Percentiles rank a stretch among this genome's conserved stretches.
These are phyloP conservation scores for Furcasterigmium furcatum DNA, from an alignment of 2,329 filamentous ascomycete genomes.

Conservation along the genomic window DNA sequence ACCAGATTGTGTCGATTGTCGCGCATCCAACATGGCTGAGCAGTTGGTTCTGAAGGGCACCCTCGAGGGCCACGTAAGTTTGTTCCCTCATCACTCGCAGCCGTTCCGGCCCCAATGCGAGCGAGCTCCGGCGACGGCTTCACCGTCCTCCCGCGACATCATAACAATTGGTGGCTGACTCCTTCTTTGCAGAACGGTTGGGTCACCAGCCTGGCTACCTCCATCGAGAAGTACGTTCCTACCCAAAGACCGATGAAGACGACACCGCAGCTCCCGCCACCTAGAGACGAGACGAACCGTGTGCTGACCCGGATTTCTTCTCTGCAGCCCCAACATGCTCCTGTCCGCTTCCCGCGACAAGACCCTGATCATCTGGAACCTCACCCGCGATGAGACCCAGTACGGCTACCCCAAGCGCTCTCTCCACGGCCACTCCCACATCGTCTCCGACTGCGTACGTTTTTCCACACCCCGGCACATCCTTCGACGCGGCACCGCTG, in stretches of 20 bases:
- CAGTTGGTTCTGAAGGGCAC: slow-evolving; percentile 94
- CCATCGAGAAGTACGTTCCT: slow-evolving; percentile 89
- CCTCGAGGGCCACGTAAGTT: slow-evolving; percentile 90
- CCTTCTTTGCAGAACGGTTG: slow-evolving; percentile 70
- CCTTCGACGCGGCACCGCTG: no score
- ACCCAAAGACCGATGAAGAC: no score
- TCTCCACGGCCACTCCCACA: slow-evolving; percentile 98
- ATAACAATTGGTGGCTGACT: slow-evolving; percentile 11
- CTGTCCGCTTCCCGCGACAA: slow-evolving; percentile 97
- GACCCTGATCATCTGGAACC: slow-evolving; percentile 99
- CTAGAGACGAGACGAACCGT: background rate
- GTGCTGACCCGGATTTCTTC: background rate
- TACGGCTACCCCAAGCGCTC: slow-evolving; percentile 99
- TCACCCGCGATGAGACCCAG: slow-evolving; percentile 95
- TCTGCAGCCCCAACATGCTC: slow-evolving; percentile 92
- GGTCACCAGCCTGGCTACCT: slow-evolving; percentile 98
- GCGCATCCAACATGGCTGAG: slow-evolving; percentile 71
- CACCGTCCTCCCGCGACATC: slow-evolving; percentile 5
- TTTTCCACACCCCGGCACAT: slow-evolving; percentile 9
- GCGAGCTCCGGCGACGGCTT: slow-evolving; percentile 18
- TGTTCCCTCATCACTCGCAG: slow-evolving; percentile 15
- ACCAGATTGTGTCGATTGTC: slow-evolving; percentile 34
- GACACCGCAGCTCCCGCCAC: no score
- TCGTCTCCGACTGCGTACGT: slow-evolving; percentile 99
- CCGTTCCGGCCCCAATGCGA: background rate